Conservation (phyloP, 352 stramenopile genomes). For the Blastocystis sp. region DNA sequence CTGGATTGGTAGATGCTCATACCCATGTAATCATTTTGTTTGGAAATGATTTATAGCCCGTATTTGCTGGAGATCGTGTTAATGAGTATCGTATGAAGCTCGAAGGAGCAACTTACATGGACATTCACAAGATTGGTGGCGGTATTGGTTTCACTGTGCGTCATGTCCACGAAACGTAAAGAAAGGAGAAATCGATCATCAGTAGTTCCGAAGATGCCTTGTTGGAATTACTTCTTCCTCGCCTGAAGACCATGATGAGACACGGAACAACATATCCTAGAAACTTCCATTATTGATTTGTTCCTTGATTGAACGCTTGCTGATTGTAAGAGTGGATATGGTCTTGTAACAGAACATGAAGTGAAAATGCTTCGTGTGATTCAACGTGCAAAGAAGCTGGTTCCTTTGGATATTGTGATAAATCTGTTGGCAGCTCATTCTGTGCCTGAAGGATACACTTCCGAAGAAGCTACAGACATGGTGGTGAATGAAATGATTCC, state of each 20-base stretch:
- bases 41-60: slow-evolving; percentile 66
- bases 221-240: slow-evolving; percentile 67
- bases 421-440: slow-evolving; percentile 75
- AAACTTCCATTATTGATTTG: neutral
- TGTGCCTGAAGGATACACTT: slow-evolving; percentile 72
- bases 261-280: slow-evolving; percentile 69
- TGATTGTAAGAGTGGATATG: slow-evolving; percentile 77
- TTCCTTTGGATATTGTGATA: slow-evolving; percentile 73
- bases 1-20: slow-evolving; percentile 75
- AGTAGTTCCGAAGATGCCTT: slow-evolving; percentile 72
- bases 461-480: slow-evolving; percentile 70
- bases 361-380: slow-evolving; percentile 78
- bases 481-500: slow-evolving; percentile 75
- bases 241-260: slow-evolving; percentile 73
- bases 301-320: slow-evolving; percentile 66
- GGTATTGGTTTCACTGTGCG: slow-evolving; percentile 76
- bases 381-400: slow-evolving; percentile 67
- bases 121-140: slow-evolving; percentile 72
- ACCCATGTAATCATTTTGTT: slow-evolving; percentile 65
- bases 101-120: slow-evolving; percentile 76
- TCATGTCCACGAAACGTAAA: slow-evolving; percentile 53
- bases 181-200: slow-evolving; percentile 11
- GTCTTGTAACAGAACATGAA: slow-evolving; percentile 74
- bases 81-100: slow-evolving; percentile 79
- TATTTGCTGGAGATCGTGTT: slow-evolving; percentile 77